A percentile compares a stretch with the other conserved stretches of the same genome.
These are phyloP conservation scores for Fusarium temperatum DNA, from an alignment of 2,329 filamentous ascomycete genomes.

Conservation along the genomic window DNA sequence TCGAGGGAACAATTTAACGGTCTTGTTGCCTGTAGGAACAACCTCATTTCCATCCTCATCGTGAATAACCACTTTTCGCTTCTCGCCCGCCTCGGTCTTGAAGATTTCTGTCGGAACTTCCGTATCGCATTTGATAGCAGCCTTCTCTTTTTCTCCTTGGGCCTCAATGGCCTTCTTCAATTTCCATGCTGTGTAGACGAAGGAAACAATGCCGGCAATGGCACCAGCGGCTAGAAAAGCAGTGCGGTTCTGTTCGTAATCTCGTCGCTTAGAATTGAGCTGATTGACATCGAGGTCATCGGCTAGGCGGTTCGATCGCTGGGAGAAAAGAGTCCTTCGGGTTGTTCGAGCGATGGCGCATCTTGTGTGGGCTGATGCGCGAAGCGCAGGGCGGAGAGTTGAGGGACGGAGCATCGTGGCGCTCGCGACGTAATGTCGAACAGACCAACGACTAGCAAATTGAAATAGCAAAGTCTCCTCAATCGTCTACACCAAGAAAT, in stretches of 20 bases:
- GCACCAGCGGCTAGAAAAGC: constrained; percentile 62
- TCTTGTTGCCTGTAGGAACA: constrained; percentile 81
- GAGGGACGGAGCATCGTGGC: constrained; percentile 44
- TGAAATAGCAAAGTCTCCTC: background rate
- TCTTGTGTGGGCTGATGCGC: constrained; percentile 35
- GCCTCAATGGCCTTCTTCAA: constrained; percentile 54
- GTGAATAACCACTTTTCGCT: constrained; percentile 68
- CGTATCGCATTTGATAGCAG: constrained; percentile 55
- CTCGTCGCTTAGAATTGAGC: constrained; percentile 56
- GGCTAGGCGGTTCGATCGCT: constrained; percentile 47
- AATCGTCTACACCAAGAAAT: background rate
- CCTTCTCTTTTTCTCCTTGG: constrained; percentile 47
- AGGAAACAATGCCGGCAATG: constrained; percentile 59
- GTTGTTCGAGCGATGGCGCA: constrained; percentile 32
- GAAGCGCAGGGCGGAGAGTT: constrained; percentile 44
- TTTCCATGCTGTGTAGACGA: constrained; percentile 62
- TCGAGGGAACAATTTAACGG: constrained; percentile 82
- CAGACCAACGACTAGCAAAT: background rate
- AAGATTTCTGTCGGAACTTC: constrained; percentile 56
- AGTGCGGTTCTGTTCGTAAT: constrained; percentile 61
- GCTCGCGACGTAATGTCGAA: constrained; percentile 3
- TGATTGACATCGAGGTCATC: constrained; percentile 61
- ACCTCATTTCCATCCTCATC: constrained; percentile 77
- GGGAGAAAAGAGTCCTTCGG: constrained; percentile 45
- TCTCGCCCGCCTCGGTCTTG: constrained; percentile 58